Evolutionary conservation across 1,284 basidiomycete genomes (phyloP), one percentile per base, ranked within the genome.

Genomic region (Sanghuangporus baumii): DNA sequence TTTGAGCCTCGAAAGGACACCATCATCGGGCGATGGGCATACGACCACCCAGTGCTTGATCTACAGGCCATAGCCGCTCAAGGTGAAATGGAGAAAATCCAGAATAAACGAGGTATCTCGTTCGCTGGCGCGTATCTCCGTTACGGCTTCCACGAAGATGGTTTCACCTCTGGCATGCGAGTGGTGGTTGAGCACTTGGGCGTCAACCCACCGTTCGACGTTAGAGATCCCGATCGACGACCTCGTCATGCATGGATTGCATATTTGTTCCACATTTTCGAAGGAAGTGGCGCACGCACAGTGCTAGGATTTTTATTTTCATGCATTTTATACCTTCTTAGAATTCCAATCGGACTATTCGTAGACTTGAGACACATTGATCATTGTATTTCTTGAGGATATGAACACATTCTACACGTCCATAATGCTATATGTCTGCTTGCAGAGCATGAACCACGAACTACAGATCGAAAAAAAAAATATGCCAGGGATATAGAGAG

Each of bases 81-180:
- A 68, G 68, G 70, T 3, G 72, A 78, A 41, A 81, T 92, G 69
- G 67, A 68, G 34, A 69, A 69, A 23, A 89, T 93, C 57, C 91
- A 93, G 73, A 84, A 85, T 68, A 79, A 71, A 20, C 80, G 86
- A 8, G 81, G 83, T 1, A 81, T 93, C 62, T 82, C 84, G 16
- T 94, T 84, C 70, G 88, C 85, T 1, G 89, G 90, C n/a, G 92
- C 91, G 6, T 94, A 89, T 80, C 81, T 87, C 52, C 83, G 85
- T 60, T 92, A 91, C 68, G 91, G 84, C 34, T 89, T 91, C 76
- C 90, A 93, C 74, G 89, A 93, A 74, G 91, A 93, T 69, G 91
- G 89, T 3, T 93, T 93, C 74, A 82, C 88, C 0, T 84, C 83
- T 1, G 85, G 86, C 2, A 71, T 88, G 16, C 75, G 73, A 55